Evolutionary conservation across 2,329 filamentous ascomycete species (phyloP).

Genomic region (Phoma sp.): DNA sequence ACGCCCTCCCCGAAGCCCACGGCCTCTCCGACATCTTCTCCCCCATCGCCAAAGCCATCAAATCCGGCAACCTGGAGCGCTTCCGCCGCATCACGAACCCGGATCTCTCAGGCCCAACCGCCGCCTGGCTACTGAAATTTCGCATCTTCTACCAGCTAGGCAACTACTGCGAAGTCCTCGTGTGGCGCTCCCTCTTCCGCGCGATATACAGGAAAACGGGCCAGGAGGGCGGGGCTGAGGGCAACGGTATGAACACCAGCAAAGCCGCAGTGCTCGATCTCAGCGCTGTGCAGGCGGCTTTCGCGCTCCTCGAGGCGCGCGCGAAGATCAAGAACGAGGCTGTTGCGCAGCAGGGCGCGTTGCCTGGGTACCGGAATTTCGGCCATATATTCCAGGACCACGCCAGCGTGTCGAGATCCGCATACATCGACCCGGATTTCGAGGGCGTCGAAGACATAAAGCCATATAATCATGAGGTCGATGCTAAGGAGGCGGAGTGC

Average conservation of each 20-base stretch:
- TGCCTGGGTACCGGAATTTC: constrained; percentile 49
- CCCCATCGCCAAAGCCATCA: constrained; percentile 75
- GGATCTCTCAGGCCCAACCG: constrained; percentile 29
- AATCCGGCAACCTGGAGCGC: constrained; percentile 72
- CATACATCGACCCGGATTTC: constrained; percentile 56
- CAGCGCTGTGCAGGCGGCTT: constrained; percentile 68
- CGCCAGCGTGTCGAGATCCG: constrained; percentile 50
- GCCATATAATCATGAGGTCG: constrained; percentile 50
- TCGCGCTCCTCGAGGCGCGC: constrained; percentile 68
- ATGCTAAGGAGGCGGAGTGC: constrained; percentile 73
- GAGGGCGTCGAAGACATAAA: constrained; percentile 40
- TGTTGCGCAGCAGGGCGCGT: constrained; percentile 35
- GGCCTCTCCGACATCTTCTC: constrained; percentile 70
- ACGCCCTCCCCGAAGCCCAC: constrained; percentile 72
- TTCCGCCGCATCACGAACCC: constrained; percentile 73
- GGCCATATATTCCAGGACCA: constrained; percentile 56
- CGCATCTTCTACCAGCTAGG: constrained; percentile 77
- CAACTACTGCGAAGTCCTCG: constrained; percentile 77
- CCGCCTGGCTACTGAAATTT: constrained; percentile 74
- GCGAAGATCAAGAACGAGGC: constrained; percentile 34
- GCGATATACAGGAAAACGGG: constrained; percentile 81
- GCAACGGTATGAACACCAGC: constrained; percentile 38
- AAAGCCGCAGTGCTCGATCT: constrained; percentile 77
- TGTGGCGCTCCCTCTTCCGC: constrained; percentile 83
- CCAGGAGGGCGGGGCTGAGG: constrained; percentile 69